These are phyloP conservation scores for Cyberlindnera xylosilytica DNA, from an alignment of 805 yeast genomes.

Conservation along the genomic window DNA sequence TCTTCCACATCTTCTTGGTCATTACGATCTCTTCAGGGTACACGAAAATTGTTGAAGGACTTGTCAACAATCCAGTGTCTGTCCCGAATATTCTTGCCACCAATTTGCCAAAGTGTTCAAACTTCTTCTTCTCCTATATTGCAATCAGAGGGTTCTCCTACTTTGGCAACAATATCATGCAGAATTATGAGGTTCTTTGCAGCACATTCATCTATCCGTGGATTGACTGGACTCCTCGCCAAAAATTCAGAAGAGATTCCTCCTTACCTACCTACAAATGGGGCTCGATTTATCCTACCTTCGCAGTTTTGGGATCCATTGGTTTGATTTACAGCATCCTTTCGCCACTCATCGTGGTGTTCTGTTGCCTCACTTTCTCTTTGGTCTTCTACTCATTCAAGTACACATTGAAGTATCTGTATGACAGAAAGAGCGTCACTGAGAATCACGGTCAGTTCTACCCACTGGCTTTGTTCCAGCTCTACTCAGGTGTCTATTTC, in stretches of 20 bases:
- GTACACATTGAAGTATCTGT: constrained; percentile 60
- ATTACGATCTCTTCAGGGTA: constrained; percentile 83
- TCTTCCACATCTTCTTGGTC: constrained; percentile 79
- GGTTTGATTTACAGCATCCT: constrained; percentile 76
- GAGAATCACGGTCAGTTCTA: constrained; percentile 72
- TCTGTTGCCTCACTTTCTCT: constrained; percentile 53
- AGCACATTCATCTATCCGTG: constrained; percentile 34
- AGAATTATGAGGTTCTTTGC: constrained; percentile 48
- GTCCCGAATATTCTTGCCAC: constrained; percentile 70
- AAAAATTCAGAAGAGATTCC: constrained; percentile 43
- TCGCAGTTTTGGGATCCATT: constrained; percentile 74
- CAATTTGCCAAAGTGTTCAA: constrained; percentile 82
- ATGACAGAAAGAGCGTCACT: constrained; percentile 45
- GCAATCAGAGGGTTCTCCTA: constrained; percentile 72
- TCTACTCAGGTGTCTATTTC: constrained; percentile 80
- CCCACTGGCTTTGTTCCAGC: constrained; percentile 70
- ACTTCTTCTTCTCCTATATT: constrained; percentile 77
- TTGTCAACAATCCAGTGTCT: constrained; percentile 67
- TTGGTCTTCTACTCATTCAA: constrained; percentile 65
- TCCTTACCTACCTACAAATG: constrained; percentile 51
- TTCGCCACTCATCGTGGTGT: constrained; percentile 71
- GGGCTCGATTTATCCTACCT: constrained; percentile 78
- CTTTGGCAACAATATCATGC: constrained; percentile 68
- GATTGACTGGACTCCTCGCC: constrained; percentile 60
- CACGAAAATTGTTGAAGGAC: constrained; percentile 55